These are phyloP conservation scores for Alternaria arborescens DNA, from an alignment of 2,329 filamentous ascomycete species.

Conservation along the genomic window DNA sequence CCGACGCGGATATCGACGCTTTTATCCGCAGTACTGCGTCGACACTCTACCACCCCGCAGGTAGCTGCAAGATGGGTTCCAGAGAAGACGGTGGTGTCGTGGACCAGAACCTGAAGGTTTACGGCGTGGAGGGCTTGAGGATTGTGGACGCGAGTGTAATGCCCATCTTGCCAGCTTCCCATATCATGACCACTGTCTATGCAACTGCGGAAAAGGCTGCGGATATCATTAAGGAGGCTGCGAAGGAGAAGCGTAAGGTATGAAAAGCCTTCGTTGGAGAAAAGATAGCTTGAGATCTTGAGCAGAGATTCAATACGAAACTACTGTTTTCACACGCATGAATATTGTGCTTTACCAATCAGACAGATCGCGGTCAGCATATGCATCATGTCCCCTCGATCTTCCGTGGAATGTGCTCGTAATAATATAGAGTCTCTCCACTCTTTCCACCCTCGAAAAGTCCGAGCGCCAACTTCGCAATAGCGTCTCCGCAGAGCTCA, in stretches of 20 bases:
- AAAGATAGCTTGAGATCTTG: not conserved
- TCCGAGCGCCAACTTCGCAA: conserved; percentile 34
- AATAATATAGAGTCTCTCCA: conserved; percentile 35
- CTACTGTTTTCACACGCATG: not conserved
- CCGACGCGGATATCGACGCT: conserved; percentile 26
- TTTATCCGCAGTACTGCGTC: conserved; percentile 23
- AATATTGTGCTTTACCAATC: not conserved
- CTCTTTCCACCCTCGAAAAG: conserved; percentile 33
- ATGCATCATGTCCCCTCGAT: conserved; percentile 22
- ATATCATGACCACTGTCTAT: conserved; percentile 34
- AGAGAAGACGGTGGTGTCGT: conserved; percentile 41
- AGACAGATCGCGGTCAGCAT: not conserved
- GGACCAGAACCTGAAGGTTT: conserved; percentile 33
- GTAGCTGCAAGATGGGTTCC: conserved; percentile 38
- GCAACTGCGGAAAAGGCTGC: conserved; percentile 31
- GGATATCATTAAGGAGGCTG: conserved; percentile 16
- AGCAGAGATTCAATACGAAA: not conserved
- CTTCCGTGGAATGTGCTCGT: conserved; percentile 36
- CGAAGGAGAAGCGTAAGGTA: not conserved
- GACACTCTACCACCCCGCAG: conserved; percentile 38
- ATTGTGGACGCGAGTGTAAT: conserved; percentile 31
- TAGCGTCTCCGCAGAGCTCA: conserved; percentile 32
- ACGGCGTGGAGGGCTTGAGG: conserved; percentile 33
- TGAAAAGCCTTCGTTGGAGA: not conserved
- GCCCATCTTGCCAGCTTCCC: conserved; percentile 28